Base-by-base conservation (phyloP, 2,329 filamentous ascomycete genomes). In the Alternaria burnsii region DNA sequence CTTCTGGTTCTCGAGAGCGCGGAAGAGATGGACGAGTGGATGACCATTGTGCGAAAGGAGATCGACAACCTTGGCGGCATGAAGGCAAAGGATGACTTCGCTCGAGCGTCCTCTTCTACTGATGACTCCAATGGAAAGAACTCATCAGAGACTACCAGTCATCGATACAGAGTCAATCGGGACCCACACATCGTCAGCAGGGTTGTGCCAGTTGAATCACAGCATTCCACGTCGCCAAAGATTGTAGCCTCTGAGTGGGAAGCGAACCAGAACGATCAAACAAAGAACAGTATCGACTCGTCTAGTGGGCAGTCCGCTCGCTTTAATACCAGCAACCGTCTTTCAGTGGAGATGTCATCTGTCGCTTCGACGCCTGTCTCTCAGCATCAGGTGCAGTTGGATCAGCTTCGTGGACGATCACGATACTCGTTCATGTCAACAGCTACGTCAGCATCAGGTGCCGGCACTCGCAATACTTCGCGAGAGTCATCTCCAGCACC, bases 1-100 rank as follows among this genome's bases (percentile, higher is more conserved):
- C 79, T 95, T 24, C 83, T 95, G 74, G 87, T 94, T 0, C 88
- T 94, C 64, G 87, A 92, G 53, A 87, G 82, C 61, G 88, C 89
- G 2, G 87, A 90, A 63, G 88, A 91, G 44, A 91, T 94, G 90
- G 89, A 93, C 61, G 80, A 82, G 43, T 95, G 92, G 92, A 87
- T 94, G 74, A 83, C 84, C 1, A 82, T 85, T 0, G 80, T 94
- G 30, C 86, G 91, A 40, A 84, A 84, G 55, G 88, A 91, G 71
- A 93, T 94, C 52, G 88, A 92, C 68, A 82, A 82, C 6, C 78
- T 91, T 8, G 90, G 90, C 28, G 91, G 91, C 18, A 89, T 86
- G 79, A 89, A 86, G 74, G 60, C 60, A 3, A 74, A 70, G 55
- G 66, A 72, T 11, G 75, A 78, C 24, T 64, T 71, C 4, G 67